A percentile compares a stretch with the other conserved stretches of the same genome.
These are phyloP conservation scores for Microascus cirrosus DNA, from an alignment of 2,329 filamentous ascomycete genomes.

Conservation along the genomic window DNA sequence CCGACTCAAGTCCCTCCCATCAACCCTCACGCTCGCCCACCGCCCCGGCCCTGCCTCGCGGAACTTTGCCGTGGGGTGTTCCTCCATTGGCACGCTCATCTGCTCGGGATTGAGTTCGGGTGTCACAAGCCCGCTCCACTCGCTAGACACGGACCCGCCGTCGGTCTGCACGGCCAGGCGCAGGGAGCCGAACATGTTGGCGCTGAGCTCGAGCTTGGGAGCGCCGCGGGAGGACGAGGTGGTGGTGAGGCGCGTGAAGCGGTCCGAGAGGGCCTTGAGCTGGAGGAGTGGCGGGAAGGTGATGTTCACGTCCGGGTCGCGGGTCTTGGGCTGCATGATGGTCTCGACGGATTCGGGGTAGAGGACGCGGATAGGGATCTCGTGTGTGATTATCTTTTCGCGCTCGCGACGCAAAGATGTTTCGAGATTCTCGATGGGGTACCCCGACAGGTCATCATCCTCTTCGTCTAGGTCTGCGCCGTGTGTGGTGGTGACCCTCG, in stretches of 20 bases:
- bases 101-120: conserved; percentile 75
- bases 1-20: conserved; percentile 86
- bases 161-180: conserved; percentile 74
- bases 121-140: conserved; percentile 79
- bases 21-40: conserved; percentile 84
- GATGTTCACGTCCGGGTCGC: conserved; percentile 90
- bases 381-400: conserved; percentile 88
- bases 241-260: conserved; percentile 78
- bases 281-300: conserved; percentile 77
- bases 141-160: conserved; percentile 70
- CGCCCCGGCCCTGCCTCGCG: conserved; percentile 64
- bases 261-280: conserved; percentile 86
- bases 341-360: conserved; percentile 74
- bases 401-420: conserved; percentile 55
- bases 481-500: neutral
- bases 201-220: conserved; percentile 73
- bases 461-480: conserved; percentile 17
- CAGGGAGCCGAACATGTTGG: conserved; percentile 88
- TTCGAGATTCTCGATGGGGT: conserved; percentile 39
- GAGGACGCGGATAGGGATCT: conserved; percentile 89
- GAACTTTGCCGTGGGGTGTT: conserved; percentile 76
- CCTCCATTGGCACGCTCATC: conserved; percentile 58
- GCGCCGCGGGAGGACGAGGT: conserved; percentile 19
- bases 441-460: conserved; percentile 30
- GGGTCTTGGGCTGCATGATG: conserved; percentile 84